A percentile compares a stretch with the other conserved stretches of the same genome.
Evolutionary conservation across 768 basidiomycete genomes (phyloP).

Genomic region (Leccinum subgranulosum): DNA sequence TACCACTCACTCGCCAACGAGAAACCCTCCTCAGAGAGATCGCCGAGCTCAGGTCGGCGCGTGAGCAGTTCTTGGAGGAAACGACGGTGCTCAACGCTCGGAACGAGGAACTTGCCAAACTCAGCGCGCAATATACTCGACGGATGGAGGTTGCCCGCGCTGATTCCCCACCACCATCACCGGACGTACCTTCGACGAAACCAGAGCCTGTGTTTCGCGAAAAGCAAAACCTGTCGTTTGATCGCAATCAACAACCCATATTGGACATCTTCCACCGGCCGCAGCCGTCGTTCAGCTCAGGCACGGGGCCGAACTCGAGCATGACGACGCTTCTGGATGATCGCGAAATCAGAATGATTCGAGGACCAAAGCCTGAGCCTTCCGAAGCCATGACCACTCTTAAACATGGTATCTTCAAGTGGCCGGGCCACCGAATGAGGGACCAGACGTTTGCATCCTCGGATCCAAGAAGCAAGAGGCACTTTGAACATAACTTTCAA

Average conservation of each 20-base stretch:
- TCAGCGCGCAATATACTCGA: slow-evolving; percentile 78
- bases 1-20: slow-evolving; percentile 78
- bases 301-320: slow-evolving; percentile 17
- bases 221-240: slow-evolving; percentile 31
- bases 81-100: slow-evolving; percentile 85
- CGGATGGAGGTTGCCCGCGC: slow-evolving; percentile 55
- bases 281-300: slow-evolving; percentile 14
- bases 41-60: slow-evolving; percentile 77
- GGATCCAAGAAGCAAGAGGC: slow-evolving; percentile 38
- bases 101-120: slow-evolving; percentile 89
- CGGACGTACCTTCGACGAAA: slow-evolving; percentile 8
- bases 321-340: slow-evolving; percentile 25
- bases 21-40: slow-evolving; percentile 80
- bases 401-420: slow-evolving; percentile 65
- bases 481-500: slow-evolving; percentile 80
- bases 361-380: slow-evolving; percentile 28
- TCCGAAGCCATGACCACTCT: slow-evolving; percentile 48
- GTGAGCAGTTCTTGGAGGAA: slow-evolving; percentile 88
- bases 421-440: slow-evolving; percentile 60
- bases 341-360: slow-evolving; percentile 25
- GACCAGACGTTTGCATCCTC: slow-evolving; percentile 35
- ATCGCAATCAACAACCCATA: slow-evolving; percentile 15
- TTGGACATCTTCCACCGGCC: slow-evolving; percentile 3
- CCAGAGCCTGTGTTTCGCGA: slow-evolving; percentile 13
- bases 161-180: slow-evolving; percentile 8